phyloP scores from a whole-genome alignment of 768 basidiomycete genomes.

The Leccinum fibrillosum region DNA sequence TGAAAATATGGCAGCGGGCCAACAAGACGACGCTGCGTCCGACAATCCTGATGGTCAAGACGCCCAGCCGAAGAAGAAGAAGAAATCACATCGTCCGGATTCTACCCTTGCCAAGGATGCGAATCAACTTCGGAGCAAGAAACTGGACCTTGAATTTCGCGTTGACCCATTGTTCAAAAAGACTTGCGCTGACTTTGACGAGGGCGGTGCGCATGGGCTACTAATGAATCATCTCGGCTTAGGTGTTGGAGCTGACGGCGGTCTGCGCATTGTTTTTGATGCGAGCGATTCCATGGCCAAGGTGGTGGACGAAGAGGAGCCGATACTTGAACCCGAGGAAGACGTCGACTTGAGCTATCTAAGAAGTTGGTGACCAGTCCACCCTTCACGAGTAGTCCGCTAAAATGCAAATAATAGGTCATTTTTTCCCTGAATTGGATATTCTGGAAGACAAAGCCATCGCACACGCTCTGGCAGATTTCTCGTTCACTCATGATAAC shows the following conservation, averaged over 20 bases:
- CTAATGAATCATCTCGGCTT: constrained; percentile 93
- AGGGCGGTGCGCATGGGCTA: constrained; percentile 93
- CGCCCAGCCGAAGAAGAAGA: constrained; percentile 54
- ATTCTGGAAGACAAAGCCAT: constrained; percentile 68
- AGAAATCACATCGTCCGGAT: constrained; percentile 65
- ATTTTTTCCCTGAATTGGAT: constrained; percentile 72
- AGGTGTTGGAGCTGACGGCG: constrained; percentile 74
- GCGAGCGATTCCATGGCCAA: constrained; percentile 87
- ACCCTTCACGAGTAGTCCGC: neutral
- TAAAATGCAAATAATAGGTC: constrained; percentile 36
- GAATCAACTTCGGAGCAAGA: constrained; percentile 80
- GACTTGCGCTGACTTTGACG: constrained; percentile 97
- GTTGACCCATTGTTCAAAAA: constrained; percentile 98
- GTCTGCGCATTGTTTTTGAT: constrained; percentile 91
- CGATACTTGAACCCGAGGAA: constrained; percentile 64
- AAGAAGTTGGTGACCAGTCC: constrained; percentile 44
- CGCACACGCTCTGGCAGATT: constrained; percentile 74
- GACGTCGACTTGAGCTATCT: constrained; percentile 62
- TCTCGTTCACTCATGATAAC: constrained; percentile 73
- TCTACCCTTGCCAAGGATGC: constrained; percentile 90
- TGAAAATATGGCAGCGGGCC: constrained; percentile 56
- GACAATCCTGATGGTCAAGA: constrained; percentile 66
- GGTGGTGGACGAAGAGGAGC: constrained; percentile 66
- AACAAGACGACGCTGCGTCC: constrained; percentile 58
- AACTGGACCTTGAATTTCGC: constrained; percentile 91